Conservation (phyloP, 768 basidiomycete genomes). For the Hericium rajendrae region DNA sequence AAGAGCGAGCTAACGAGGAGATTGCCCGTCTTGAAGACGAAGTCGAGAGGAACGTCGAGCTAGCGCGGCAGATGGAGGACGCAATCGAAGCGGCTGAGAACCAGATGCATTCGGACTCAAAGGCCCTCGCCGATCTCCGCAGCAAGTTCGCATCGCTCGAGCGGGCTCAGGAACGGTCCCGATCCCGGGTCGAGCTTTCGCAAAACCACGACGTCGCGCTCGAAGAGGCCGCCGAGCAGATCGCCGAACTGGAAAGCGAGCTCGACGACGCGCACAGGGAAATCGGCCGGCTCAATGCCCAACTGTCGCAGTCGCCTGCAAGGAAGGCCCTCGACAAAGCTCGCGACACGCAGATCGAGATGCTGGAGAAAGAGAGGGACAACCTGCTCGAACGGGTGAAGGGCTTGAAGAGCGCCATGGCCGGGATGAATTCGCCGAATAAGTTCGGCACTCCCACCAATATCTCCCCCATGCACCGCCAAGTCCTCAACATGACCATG, state of each 20-base stretch:
- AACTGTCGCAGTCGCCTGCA: slow-evolving; percentile 64
- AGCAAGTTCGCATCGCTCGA: slow-evolving; percentile 44
- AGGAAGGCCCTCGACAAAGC: slow-evolving; percentile 71
- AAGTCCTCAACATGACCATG: slow-evolving; percentile 57
- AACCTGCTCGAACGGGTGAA: slow-evolving; percentile 66
- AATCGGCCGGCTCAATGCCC: slow-evolving; percentile 56
- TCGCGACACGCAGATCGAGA: slow-evolving; percentile 65
- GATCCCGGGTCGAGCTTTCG: slow-evolving; percentile 17
- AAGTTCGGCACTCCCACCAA: slow-evolving; percentile 42
- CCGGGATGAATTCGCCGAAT: slow-evolving; percentile 47
- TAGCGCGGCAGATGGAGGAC: slow-evolving; percentile 61
- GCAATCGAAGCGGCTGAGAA: slow-evolving; percentile 67
- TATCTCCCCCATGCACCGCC: slow-evolving; percentile 73
- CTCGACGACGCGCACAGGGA: slow-evolving; percentile 71
- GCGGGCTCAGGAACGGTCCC: slow-evolving; percentile 39
- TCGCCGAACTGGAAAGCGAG: slow-evolving; percentile 62
- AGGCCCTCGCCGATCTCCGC: slow-evolving; percentile 39
- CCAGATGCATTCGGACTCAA: slow-evolving; percentile 57
- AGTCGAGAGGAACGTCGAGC: slow-evolving; percentile 40
- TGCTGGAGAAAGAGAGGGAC: slow-evolving; percentile 68
- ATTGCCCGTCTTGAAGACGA: slow-evolving; percentile 25
- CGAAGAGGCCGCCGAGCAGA: slow-evolving; percentile 36
- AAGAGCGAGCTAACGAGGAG: slow-evolving; percentile 18
- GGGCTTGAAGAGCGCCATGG: slow-evolving; percentile 41
- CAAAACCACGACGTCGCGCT: slow-evolving; percentile 18